Evolutionary conservation across 1,139 yeast genomes (phyloP).

Genomic region (Taiozyma sp.): DNA sequence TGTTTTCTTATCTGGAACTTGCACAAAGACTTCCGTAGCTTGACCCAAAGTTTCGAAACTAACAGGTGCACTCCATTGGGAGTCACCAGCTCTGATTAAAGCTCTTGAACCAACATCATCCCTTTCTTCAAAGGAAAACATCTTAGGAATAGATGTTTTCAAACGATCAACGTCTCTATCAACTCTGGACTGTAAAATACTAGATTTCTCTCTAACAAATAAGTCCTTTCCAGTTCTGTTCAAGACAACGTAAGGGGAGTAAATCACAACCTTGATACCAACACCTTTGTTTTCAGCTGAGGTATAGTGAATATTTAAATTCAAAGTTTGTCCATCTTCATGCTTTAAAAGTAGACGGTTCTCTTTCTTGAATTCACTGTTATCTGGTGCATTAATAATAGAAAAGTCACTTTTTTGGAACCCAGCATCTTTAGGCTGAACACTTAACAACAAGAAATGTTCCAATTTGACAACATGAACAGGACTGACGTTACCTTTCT

Average conservation of each 20-base stretch:
- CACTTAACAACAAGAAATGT: slow-evolving; percentile 64
- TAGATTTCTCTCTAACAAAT: slow-evolving; percentile 51
- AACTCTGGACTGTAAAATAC: slow-evolving; percentile 37
- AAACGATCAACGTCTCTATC: slow-evolving; percentile 26
- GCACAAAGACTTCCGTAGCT: slow-evolving; percentile 57
- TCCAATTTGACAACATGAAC: slow-evolving; percentile 79
- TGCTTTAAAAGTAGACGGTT: slow-evolving; percentile 40
- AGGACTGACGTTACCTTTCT: slow-evolving; percentile 60
- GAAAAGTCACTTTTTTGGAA: slow-evolving; percentile 75
- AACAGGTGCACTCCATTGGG: slow-evolving; percentile 69
- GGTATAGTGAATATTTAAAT: slow-evolving; percentile 61
- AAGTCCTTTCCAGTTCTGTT: slow-evolving; percentile 75
- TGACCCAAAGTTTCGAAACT: slow-evolving; percentile 93
- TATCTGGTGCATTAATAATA: slow-evolving; percentile 57
- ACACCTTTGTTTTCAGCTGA: slow-evolving; percentile 38
- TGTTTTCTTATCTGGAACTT: slow-evolving; percentile 48
- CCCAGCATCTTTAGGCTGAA: slow-evolving; percentile 62
- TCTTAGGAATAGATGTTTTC: slow-evolving; percentile 48
- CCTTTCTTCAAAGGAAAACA: slow-evolving; percentile 77
- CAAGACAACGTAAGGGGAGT: slow-evolving; percentile 76
- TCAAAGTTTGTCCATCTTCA: slow-evolving; percentile 62
- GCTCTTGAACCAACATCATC: slow-evolving; percentile 65
- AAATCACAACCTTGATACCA: slow-evolving; percentile 61
- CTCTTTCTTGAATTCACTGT: slow-evolving; percentile 55
- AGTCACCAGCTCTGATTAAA: slow-evolving; percentile 59